Percentiles rank a stretch among this genome's conserved stretches.
These are phyloP conservation scores for Verbascum thapsus DNA, from an alignment of 257 asterid species.

Conservation along the genomic window DNA sequence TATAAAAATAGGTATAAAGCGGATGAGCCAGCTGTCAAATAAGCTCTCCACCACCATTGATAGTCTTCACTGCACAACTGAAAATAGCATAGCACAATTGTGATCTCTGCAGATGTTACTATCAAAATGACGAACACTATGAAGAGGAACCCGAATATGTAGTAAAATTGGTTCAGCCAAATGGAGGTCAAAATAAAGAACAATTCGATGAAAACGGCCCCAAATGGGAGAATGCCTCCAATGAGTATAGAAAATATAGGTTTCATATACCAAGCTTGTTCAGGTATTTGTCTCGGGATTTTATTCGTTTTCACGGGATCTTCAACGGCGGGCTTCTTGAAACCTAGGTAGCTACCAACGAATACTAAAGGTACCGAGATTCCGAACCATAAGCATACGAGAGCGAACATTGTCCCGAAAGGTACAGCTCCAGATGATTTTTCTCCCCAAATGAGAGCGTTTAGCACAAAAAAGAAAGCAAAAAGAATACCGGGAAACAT, in stretches of 20 bases:
- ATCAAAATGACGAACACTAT: constrained; percentile 78
- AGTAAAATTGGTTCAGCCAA: constrained; percentile 92
- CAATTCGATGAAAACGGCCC: constrained; percentile 88
- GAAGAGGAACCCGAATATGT: constrained; percentile 89
- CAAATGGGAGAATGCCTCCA: constrained; percentile 90
- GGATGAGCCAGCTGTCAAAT: constrained; percentile 84
- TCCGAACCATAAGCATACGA: constrained; percentile 86
- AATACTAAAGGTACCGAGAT: constrained; percentile 84
- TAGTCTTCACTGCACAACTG: constrained; percentile 93
- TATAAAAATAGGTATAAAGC: constrained; percentile 83
- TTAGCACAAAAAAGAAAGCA: constrained; percentile 65
- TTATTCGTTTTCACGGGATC: constrained; percentile 88
- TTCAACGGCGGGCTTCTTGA: constrained; percentile 68
- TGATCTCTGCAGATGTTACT: constrained; percentile 79
- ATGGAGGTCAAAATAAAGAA: constrained; percentile 91
- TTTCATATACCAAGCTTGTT: constrained; percentile 92
- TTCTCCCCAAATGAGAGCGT: constrained; percentile 84
- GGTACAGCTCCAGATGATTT: constrained; percentile 92
- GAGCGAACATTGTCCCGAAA: constrained; percentile 82
- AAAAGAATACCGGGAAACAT: constrained; percentile 89
- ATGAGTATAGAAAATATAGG: constrained; percentile 74
- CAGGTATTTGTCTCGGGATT: constrained; percentile 85
- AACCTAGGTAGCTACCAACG: constrained; percentile 85
- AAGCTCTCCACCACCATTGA: constrained; percentile 98
- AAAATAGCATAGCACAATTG: constrained; percentile 89